phyloP scores from a whole-genome alignment of 805 yeast genomes.

The Metschnikowia santaceciliae region DNA sequence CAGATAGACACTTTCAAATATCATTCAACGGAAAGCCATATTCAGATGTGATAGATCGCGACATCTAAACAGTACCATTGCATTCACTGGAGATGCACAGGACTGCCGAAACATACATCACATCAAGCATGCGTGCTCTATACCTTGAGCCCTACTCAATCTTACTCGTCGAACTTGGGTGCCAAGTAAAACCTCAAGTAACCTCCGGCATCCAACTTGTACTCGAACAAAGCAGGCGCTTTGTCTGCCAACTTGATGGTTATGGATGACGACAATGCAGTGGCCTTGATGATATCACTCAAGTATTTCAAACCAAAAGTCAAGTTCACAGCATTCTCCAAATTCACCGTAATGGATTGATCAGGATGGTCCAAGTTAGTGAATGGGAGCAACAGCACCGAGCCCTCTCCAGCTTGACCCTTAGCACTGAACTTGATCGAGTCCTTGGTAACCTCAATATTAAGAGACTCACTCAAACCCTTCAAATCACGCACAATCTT shows the following conservation, averaged over 20 bases:
- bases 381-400: constrained; percentile 79
- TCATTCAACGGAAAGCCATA: no score
- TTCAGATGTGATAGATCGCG: no score
- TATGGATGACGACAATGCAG: constrained; percentile 70
- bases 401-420: constrained; percentile 89
- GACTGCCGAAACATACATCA: neutral
- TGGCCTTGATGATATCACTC: constrained; percentile 87
- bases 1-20: no score
- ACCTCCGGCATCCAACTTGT: constrained; percentile 79
- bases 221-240: constrained; percentile 92
- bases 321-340: constrained; percentile 82
- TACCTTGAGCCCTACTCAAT: constrained; percentile 22
- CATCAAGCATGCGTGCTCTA: neutral
- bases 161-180: constrained; percentile 95
- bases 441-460: constrained; percentile 84
- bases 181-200: constrained; percentile 94
- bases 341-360: constrained; percentile 66
- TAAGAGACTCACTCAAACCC: constrained; percentile 81
- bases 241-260: constrained; percentile 84
- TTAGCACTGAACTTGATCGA: constrained; percentile 84
- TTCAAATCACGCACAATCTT: constrained; percentile 85
- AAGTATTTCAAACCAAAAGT: constrained; percentile 91
- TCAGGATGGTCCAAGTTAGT: constrained; percentile 80
- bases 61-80: no score
- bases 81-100: no score